Evolutionary conservation across 257 asterid species (phyloP), one percentile per base, ranked within the genome.

Genomic region (Solanum etuberosum): DNA sequence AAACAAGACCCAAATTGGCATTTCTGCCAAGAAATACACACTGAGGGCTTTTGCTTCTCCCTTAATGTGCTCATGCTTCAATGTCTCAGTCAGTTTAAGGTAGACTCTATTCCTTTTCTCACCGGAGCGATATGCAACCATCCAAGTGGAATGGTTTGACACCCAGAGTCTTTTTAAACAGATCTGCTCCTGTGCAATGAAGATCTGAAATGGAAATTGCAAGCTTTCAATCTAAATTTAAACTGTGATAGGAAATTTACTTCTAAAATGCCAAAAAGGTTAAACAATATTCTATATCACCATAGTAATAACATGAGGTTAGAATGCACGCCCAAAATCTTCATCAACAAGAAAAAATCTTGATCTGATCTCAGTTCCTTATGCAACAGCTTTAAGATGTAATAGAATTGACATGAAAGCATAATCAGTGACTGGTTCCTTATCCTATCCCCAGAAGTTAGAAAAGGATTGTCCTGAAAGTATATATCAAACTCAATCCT

Each of bases 181-280:
- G 59, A 92, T 90, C 87, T 96, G 98, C 91, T 96, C 99, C 92
- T 96, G 99, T 16, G 99, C 99, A 81, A 96, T 92, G 89, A 96
- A 95, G 1, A 94, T 95, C 99, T 96, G 95, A 92, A 91, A 81
- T 20, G 43, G 68, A 81, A 48, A 48, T 81, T 29, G 20, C 42
- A 81, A 81, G 61, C 11, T 81, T 46, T 81, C 68, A 81, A 29
- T 31, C 29, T 81, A 54, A 54, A 54, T 54, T 48, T 48, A 81
- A 29, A 81, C 43, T 29, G 85, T 9, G 10, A 31, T 5, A 81
- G 20, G 43, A 81, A 81, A 48, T 81, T 29, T 81, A 46, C 15
- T 48, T 27, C 7, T 29, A 81, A 23, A 48, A 48, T 40, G 43
- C 43, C 29, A 81, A 78, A 48, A 48, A 81, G 37, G 43, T 81